Evolutionary conservation across 306 rosid species (phyloP).

Genomic region (Coriaria nepalensis): DNA sequence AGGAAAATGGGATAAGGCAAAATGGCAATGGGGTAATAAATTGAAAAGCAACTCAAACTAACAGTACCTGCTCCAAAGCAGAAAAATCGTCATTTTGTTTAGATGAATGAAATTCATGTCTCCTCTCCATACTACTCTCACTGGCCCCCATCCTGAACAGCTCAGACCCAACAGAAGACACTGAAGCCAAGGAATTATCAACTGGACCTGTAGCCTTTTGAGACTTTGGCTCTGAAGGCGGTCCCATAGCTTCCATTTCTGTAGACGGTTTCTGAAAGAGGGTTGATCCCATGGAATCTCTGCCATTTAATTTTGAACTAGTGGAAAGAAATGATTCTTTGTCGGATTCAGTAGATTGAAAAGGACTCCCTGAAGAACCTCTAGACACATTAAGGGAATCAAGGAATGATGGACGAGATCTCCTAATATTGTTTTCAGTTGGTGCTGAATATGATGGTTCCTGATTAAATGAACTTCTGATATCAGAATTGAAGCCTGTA

Average conservation of each 20-base stretch:
- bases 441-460: slow-evolving; percentile 26
- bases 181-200: slow-evolving; percentile 20
- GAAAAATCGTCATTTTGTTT: slow-evolving; percentile 75
- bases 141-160: slow-evolving; percentile 21
- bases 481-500: slow-evolving; percentile 24
- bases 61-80: slow-evolving; percentile 88
- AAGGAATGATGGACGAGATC: slow-evolving; percentile 81
- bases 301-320: slow-evolving; percentile 28
- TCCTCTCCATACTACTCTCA: slow-evolving; percentile 45
- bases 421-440: slow-evolving; percentile 46
- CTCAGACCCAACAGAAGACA: slow-evolving; percentile 23
- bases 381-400: slow-evolving; percentile 55
- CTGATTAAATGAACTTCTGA: slow-evolving; percentile 31
- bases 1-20: slow-evolving; percentile 4
- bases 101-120: slow-evolving; percentile 36
- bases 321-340: slow-evolving; percentile 29
- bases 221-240: slow-evolving; percentile 25
- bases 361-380: slow-evolving; percentile 41
- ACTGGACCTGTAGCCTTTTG: slow-evolving; percentile 23
- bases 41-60: slow-evolving; percentile 13
- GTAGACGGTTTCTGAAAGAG: slow-evolving; percentile 30
- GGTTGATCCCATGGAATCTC: slow-evolving; percentile 23
- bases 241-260: slow-evolving; percentile 27
- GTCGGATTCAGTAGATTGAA: slow-evolving; percentile 25
- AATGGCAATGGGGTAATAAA: slow-evolving; percentile 4